Base-by-base conservation (phyloP, 805 yeast species). In the Sugiyamaella qingdaonensis region DNA sequence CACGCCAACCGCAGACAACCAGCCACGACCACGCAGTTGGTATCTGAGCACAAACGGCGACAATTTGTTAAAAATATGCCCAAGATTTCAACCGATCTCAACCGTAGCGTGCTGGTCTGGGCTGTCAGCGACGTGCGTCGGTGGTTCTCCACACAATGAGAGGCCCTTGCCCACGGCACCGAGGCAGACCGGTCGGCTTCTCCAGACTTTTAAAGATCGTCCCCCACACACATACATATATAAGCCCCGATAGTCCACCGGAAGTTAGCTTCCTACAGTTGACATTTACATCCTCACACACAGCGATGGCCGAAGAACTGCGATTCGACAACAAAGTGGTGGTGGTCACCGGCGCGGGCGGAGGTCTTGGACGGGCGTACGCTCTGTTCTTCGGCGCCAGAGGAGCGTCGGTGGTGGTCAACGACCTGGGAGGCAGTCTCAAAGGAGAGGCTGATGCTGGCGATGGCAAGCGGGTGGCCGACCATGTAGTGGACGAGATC, bases 331-430 rank as follows among this genome's bases (percentile, higher is more conserved):
- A 84, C 62, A 85, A 86, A 68, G 97, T 92, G 43, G 97, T 92
- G 33, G 82, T 92, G 54, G 83, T 92, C 67, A 92, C 97, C 48
- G 99, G 99, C 33, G 94, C 97, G 46, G 99, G 99, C 59, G 98
- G 97, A 61, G 99, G 98, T 16, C 78, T 92, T 44, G 99, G 99
- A 21, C 86, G 79, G 63, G 82, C 82, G 47, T 92, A 92, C 70
- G 95, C 97, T 4, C 73, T 89, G 32, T 89, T 86, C 61, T 92
- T 78, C 71, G 98, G 95, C 42, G 75, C 82, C 54, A 78, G 96
- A 61, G 98, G 98, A 34, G 99, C 97, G 56, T 85, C 85, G 63
- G 97, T 92, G 35, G 96, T 92, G 24, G 96, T 92, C 32, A 92
- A 92, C 68, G 99, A 92, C 71, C 77, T 92, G 56, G 97, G 97